Percentiles rank a stretch among this genome's conserved stretches.
phyloP scores from a whole-genome alignment of 345 rosid genomes.

The Abelmoschus esculentus region DNA sequence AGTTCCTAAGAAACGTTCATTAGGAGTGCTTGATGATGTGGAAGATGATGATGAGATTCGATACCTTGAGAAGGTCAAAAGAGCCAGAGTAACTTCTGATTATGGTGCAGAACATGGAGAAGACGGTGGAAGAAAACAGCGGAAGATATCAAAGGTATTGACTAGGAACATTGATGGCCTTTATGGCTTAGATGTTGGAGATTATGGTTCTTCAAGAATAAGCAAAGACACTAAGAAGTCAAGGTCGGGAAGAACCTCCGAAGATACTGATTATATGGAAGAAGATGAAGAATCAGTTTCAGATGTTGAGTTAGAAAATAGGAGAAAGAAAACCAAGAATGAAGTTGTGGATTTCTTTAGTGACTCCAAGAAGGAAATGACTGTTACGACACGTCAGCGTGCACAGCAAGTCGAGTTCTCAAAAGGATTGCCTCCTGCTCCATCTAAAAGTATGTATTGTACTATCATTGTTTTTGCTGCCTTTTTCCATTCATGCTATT shows the following conservation, averaged over 20 bases:
- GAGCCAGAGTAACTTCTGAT: conserved; percentile 21
- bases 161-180: conserved; percentile 31
- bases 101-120: conserved; percentile 20
- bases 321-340: conserved; percentile 33
- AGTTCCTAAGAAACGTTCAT: conserved; percentile 32
- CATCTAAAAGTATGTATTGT: conserved; percentile 39
- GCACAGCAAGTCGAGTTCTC: conserved; percentile 52
- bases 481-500: background rate
- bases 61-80: conserved; percentile 42
- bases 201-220: conserved; percentile 19
- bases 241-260: conserved; percentile 22
- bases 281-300: conserved; percentile 33
- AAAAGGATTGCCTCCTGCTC: conserved; percentile 49
- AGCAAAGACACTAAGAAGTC: conserved; percentile 34
- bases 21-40: conserved; percentile 33
- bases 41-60: conserved; percentile 46
- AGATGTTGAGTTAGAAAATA: conserved; percentile 31
- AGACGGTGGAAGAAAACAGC: conserved; percentile 32
- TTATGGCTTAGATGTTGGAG: conserved; percentile 23
- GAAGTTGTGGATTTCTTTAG: conserved; percentile 31
- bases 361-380: conserved; percentile 38
- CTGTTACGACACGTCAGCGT: conserved; percentile 44
- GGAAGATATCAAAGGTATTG: conserved; percentile 33
- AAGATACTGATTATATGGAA: conserved; percentile 35
- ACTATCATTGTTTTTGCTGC: background rate